Evolutionary conservation across 2,329 filamentous ascomycete species (phyloP).

Genomic region (Ophiostoma populinum): DNA sequence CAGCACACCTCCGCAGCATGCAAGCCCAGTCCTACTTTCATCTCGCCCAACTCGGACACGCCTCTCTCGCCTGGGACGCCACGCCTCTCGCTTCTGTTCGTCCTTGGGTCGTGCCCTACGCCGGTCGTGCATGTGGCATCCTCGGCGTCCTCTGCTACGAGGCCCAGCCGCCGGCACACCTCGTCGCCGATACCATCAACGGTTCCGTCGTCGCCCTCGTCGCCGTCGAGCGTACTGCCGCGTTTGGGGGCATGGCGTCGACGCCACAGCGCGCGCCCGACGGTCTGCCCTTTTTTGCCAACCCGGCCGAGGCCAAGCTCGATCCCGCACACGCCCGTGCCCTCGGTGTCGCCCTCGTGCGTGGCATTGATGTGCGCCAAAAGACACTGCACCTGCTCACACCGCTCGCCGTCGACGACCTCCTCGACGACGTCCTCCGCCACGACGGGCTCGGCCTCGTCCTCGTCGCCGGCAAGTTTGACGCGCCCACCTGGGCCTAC

Average conservation of each 20-base stretch:
- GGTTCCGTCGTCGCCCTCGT: slow-evolving; percentile 54
- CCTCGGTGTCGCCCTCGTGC: slow-evolving; percentile 50
- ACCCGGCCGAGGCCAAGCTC: slow-evolving; percentile 33
- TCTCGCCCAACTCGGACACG: too few relatives aligned
- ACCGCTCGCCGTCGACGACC: slow-evolving; percentile 21
- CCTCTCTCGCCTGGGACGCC: slow-evolving; percentile 27
- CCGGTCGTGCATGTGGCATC: slow-evolving; percentile 32
- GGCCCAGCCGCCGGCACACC: slow-evolving; percentile 38
- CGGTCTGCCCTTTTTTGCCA: slow-evolving; percentile 44
- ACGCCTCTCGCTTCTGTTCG: slow-evolving; percentile 36
- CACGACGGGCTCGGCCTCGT: slow-evolving; percentile 32
- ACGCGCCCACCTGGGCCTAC: slow-evolving; percentile 53
- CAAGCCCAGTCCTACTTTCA: slow-evolving; percentile 73
- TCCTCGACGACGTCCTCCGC: slow-evolving; percentile 4
- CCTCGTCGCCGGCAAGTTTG: slow-evolving; percentile 50
- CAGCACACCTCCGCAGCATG: slow-evolving; percentile 52
- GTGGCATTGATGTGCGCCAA: slow-evolving; percentile 42
- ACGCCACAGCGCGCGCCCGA: slow-evolving; percentile 24
- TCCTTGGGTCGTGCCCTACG: slow-evolving; percentile 48
- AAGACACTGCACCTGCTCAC: slow-evolving; percentile 47
- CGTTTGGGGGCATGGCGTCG: slow-evolving; percentile 22
- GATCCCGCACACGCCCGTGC: slow-evolving; percentile 41
- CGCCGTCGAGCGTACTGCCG: slow-evolving; percentile 34
- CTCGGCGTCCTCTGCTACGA: slow-evolving; percentile 52
- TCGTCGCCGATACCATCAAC: slow-evolving; percentile 49